phyloP scores from a whole-genome alignment of 129 eudicot species.

The Flaveria trinervia region DNA sequence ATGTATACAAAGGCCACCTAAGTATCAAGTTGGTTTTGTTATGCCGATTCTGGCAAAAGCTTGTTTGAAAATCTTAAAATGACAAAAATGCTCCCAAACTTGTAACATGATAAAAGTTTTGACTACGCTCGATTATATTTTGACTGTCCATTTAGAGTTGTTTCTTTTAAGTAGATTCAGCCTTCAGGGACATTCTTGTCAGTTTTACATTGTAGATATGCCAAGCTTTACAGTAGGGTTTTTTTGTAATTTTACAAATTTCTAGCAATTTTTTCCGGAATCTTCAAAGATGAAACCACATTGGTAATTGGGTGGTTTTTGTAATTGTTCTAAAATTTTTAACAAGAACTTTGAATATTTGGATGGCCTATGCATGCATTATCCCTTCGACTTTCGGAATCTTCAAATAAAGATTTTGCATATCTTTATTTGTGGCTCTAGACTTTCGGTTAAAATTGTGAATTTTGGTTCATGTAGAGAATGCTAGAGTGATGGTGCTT shows the following conservation, averaged over 20 bases:
- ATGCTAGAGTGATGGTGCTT: constrained; percentile 89
- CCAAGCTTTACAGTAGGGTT: background rate
- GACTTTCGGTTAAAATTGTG: background rate
- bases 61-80: background rate
- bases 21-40: background rate
- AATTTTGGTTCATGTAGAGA: constrained; percentile 44
- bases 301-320: background rate
- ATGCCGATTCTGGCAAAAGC: background rate
- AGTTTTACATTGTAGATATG: background rate
- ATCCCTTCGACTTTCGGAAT: no score
- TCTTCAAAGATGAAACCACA: background rate
- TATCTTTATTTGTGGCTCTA: background rate
- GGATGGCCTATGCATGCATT: background rate
- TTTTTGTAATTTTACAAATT: background rate
- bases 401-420: no score
- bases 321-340: background rate
- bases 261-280: background rate
- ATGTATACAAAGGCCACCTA: background rate
- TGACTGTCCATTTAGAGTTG: no score
- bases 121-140: background rate
- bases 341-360: background rate
- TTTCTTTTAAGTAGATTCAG: no score
- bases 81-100: background rate
- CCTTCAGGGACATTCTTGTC: no score
- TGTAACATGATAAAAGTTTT: background rate